Evolutionary conservation across 108 stramenopile genomes (phyloP).

Genomic region (Pseudonitzschia pungens): DNA sequence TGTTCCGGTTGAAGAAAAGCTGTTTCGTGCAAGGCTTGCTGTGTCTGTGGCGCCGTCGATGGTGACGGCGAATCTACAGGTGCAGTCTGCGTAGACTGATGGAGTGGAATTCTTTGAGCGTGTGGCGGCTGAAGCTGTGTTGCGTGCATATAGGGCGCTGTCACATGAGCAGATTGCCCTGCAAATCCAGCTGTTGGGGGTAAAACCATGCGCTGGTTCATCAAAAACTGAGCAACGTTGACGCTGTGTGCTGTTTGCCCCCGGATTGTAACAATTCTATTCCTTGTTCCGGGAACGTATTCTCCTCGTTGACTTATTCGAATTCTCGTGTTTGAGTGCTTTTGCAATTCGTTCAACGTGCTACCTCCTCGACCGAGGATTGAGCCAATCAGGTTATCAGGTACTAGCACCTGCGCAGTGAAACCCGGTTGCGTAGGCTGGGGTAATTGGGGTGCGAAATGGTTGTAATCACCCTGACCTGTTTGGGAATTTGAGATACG

Average conservation of each 20-base stretch:
- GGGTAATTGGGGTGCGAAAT: constrained; percentile 34
- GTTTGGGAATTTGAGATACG: constrained; percentile 18
- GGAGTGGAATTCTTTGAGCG: constrained; percentile 19
- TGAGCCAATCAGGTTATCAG: constrained; percentile 68
- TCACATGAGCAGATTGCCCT: constrained; percentile 7
- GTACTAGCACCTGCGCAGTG: constrained; percentile 55
- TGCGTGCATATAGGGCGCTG: constrained; percentile 16
- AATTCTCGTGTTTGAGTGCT: constrained; percentile 60
- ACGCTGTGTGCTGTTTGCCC: constrained; percentile 65
- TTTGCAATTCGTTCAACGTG: constrained; percentile 61
- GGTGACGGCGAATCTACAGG: neutral
- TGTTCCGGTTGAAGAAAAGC: constrained; percentile 11
- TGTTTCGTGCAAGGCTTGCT: constrained; percentile 10
- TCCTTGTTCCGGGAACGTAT: constrained; percentile 72
- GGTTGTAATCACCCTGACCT: constrained; percentile 21
- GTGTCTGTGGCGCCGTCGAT: neutral
- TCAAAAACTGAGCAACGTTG: constrained; percentile 51
- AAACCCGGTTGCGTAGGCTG: constrained; percentile 29
- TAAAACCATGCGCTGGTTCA: constrained; percentile 60
- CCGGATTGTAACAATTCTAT: constrained; percentile 70
- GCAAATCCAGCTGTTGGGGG: constrained; percentile 46
- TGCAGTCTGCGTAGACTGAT: constrained; percentile 6
- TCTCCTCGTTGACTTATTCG: constrained; percentile 72
- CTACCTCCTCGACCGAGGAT: constrained; percentile 71
- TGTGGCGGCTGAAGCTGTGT: neutral